phyloP scores from a whole-genome alignment of 2,329 filamentous ascomycete genomes.

The Leptographium wingfieldii region DNA sequence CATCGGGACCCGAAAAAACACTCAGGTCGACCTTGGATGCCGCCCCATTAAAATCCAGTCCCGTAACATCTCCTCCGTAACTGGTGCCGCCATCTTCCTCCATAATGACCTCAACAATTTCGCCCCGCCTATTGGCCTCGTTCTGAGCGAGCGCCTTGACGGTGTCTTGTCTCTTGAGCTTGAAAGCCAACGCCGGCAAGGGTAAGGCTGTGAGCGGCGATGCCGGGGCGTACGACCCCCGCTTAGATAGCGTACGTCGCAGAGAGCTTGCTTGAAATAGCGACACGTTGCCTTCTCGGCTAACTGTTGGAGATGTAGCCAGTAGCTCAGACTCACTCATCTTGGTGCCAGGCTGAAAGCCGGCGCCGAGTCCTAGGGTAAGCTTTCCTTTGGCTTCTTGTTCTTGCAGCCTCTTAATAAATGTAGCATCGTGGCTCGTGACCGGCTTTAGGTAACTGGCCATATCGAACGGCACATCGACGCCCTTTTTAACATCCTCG shows the following conservation, averaged over 20 bases:
- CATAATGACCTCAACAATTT: slow-evolving; percentile 47
- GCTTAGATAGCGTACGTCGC: slow-evolving; percentile 9
- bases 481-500: slow-evolving; percentile 10
- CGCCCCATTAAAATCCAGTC: slow-evolving; percentile 21
- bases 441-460: slow-evolving; percentile 33
- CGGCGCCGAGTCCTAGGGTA: slow-evolving; percentile 45
- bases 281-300: not conserved
- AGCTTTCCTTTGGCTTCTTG: slow-evolving; percentile 42
- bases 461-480: slow-evolving; percentile 29
- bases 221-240: slow-evolving; percentile 1
- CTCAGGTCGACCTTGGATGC: slow-evolving; percentile 36
- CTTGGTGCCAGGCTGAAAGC: slow-evolving; percentile 33
- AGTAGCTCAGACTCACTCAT: slow-evolving; percentile 40
- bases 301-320: slow-evolving; percentile 17
- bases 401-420: slow-evolving; percentile 31
- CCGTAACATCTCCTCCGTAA: slow-evolving; percentile 14
- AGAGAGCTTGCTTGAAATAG: not conserved
- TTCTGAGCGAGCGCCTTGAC: slow-evolving; percentile 39
- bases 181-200: not conserved
- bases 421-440: slow-evolving; percentile 30
- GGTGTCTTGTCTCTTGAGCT: slow-evolving; percentile 20
- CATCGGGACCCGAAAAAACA: slow-evolving; percentile 31
- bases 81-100: slow-evolving; percentile 17
- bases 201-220: slow-evolving; percentile 3
- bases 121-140: slow-evolving; percentile 46